Percentiles rank a stretch among this genome's conserved stretches.
Conservation (phyloP, 164 flowering plant genomes). For the Magnolia changhungtana region DNA sequence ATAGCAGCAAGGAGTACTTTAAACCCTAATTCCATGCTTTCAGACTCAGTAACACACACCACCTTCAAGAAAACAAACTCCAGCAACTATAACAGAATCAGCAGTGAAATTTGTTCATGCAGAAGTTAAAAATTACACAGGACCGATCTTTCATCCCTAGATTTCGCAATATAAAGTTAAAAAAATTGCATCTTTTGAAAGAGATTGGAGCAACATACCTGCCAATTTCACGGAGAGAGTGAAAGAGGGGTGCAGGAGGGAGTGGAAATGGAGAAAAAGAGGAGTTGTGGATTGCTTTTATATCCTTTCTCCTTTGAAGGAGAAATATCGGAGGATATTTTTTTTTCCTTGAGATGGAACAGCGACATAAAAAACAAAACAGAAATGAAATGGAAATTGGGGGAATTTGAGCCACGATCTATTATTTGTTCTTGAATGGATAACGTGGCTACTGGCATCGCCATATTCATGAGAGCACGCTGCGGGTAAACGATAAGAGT, state of each 20-base stretch:
- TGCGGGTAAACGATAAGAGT: not conserved
- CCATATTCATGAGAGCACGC: not conserved
- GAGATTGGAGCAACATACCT: not conserved
- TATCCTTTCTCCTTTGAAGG: not conserved
- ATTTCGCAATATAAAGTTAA: no score
- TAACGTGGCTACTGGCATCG: constrained; percentile 6
- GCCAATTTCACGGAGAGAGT: not conserved
- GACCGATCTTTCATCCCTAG: not conserved
- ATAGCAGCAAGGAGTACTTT: no score
- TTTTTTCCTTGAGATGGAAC: no score
- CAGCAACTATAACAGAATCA: not conserved
- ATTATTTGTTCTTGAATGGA: not conserved
- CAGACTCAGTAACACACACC: not conserved
- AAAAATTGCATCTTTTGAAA: not conserved
- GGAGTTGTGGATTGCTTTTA: not conserved
- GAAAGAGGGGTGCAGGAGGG: not conserved
- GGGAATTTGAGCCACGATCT: constrained; percentile 1
- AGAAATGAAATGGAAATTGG: not conserved
- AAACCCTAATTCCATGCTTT: not conserved
- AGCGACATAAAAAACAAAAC: not conserved
- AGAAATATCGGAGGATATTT: constrained; percentile 2
- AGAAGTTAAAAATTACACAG: not conserved
- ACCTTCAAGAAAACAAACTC: not conserved
- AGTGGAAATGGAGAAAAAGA: not conserved
- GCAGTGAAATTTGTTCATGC: not conserved